These are phyloP conservation scores for Penicillium manginii DNA, from an alignment of 495 filamentous ascomycete species.

Conservation along the genomic window DNA sequence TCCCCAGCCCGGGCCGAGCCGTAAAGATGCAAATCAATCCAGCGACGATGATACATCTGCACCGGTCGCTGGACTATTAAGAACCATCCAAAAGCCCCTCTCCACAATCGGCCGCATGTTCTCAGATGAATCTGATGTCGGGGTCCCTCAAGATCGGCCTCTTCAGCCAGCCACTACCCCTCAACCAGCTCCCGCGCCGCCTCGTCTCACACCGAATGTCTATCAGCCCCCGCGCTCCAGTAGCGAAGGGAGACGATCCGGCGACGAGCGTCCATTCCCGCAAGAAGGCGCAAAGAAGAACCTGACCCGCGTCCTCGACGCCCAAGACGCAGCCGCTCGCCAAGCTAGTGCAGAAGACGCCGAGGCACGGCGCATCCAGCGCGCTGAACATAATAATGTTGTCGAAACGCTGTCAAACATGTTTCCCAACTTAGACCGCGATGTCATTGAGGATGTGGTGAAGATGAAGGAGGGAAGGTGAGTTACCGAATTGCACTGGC, in stretches of 20 bases:
- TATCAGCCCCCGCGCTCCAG: slow-evolving; percentile 54
- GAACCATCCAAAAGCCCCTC: slow-evolving; percentile 89
- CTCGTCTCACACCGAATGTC: slow-evolving; percentile 61
- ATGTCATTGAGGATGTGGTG: slow-evolving; percentile 93
- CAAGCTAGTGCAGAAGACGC: slow-evolving; percentile 93
- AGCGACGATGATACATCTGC: slow-evolving; percentile 67
- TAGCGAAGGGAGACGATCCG: slow-evolving; percentile 48
- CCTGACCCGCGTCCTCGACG: slow-evolving; percentile 41
- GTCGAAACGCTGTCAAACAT: slow-evolving; percentile 90
- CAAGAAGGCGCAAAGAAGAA: slow-evolving; percentile 32
- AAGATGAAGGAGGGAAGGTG: slow-evolving; percentile 89
- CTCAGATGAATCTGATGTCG: slow-evolving; percentile 69
- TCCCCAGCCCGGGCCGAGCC: slow-evolving; percentile 48
- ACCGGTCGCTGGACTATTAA: slow-evolving; percentile 82
- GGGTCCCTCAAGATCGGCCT: slow-evolving; percentile 38
- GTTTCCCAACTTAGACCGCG: slow-evolving; percentile 90
- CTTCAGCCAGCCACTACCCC: slow-evolving; percentile 59
- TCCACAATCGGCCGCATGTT: slow-evolving; percentile 98
- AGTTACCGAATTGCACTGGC: slow-evolving; percentile 34
- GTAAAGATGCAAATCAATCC: slow-evolving; percentile 37
- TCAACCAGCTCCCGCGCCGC: slow-evolving; percentile 53
- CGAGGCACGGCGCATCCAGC: slow-evolving; percentile 82
- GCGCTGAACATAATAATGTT: slow-evolving; percentile 83
- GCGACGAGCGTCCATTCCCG: slow-evolving; percentile 41
- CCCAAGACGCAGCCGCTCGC: slow-evolving; percentile 89